phyloP scores from a whole-genome alignment of 1,139 yeast genomes.

The Wickerhamiella pararugosa region DNA sequence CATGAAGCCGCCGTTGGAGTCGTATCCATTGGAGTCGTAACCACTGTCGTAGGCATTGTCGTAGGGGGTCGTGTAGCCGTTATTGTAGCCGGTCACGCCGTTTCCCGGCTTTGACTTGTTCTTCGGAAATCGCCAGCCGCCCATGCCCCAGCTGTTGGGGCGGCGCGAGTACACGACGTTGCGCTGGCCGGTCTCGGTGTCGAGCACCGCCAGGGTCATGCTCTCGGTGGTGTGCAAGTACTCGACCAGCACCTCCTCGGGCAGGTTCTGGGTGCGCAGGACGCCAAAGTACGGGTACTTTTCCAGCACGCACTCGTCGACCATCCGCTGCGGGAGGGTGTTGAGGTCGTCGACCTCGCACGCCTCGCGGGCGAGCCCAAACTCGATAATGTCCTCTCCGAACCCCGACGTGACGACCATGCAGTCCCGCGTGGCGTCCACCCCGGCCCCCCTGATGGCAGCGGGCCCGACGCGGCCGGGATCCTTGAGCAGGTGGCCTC shows the following conservation, averaged over 20 bases:
- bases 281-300: slow-evolving; percentile 7
- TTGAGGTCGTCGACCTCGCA: background rate
- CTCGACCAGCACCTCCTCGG: background rate
- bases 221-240: slow-evolving; percentile 7
- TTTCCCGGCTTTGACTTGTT: too few species aligned
- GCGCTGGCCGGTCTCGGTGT: background rate
- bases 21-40: too few species aligned
- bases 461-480: slow-evolving; percentile 31
- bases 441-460: slow-evolving; percentile 25
- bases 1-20: too few species aligned
- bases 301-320: background rate
- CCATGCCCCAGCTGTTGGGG: too few species aligned
- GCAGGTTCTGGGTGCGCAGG: background rate
- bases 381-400: slow-evolving; percentile 26
- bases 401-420: slow-evolving; percentile 22
- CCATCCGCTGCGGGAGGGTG: background rate
- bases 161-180: background rate
- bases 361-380: slow-evolving; percentile 17
- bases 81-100: too few species aligned
- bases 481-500: slow-evolving; percentile 25
- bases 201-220: slow-evolving; percentile 1
- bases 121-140: too few species aligned
- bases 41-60: too few species aligned
- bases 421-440: slow-evolving; percentile 11
- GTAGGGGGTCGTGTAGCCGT: too few species aligned